Conservation (phyloP, 805 yeast species). For the Suhomyces pyralidae region DNA sequence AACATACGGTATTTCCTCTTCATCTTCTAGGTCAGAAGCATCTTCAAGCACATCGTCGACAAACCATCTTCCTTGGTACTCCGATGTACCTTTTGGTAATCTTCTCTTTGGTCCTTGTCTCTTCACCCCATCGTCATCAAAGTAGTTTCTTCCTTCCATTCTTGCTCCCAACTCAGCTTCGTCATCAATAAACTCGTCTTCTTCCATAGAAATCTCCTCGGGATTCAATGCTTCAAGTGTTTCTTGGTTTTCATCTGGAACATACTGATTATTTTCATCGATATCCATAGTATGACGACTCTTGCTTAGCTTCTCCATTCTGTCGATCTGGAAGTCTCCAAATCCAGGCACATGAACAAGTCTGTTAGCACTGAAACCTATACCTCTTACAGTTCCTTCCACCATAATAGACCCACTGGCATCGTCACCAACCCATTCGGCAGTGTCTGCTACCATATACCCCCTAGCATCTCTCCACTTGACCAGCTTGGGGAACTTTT, state of each 20-base stretch:
- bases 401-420: constrained; percentile 48
- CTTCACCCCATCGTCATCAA: constrained; percentile 26
- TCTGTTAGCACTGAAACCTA: constrained; percentile 74
- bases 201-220: constrained; percentile 47
- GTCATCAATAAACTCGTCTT: constrained; percentile 19
- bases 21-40: constrained; percentile 44
- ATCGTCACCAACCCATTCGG: constrained; percentile 39
- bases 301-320: constrained; percentile 51
- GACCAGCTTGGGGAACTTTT: constrained; percentile 79
- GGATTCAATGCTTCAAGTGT: constrained; percentile 60
- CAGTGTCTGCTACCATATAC: constrained; percentile 72
- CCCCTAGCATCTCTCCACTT: constrained; percentile 95
- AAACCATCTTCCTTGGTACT: constrained; percentile 74
- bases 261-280: constrained; percentile 20
- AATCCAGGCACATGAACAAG: constrained; percentile 82
- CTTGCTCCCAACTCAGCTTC: constrained; percentile 43
- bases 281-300: constrained; percentile 16
- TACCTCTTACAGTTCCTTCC: constrained; percentile 85
- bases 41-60: constrained; percentile 52
- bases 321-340: constrained; percentile 82
- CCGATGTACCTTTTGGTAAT: constrained; percentile 71
- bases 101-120: constrained; percentile 21
- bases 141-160: constrained; percentile 56
- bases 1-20: constrained; percentile 37
- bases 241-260: constrained; percentile 47